Conservation (phyloP, 768 basidiomycete species). For the Amanita pseudoporphyria region DNA sequence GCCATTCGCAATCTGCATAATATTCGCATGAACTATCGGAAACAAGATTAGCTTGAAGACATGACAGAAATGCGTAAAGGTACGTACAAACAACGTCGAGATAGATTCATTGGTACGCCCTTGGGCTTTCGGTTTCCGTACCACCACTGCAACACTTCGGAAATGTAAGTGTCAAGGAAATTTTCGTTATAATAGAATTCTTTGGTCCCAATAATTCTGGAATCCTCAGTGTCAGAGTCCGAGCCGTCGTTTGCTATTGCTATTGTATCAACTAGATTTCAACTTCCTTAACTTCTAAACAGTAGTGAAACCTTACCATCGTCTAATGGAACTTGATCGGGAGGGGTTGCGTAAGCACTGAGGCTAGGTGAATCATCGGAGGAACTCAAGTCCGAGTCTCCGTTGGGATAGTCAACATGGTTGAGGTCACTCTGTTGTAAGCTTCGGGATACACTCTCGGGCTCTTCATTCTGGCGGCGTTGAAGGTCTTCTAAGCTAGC, state of each 20-base stretch:
- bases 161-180: conserved; percentile 44
- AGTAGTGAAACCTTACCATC: background rate
- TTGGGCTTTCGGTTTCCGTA: conserved; percentile 50
- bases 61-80: background rate
- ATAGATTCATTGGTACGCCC: conserved; percentile 58
- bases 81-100: conserved; percentile 60
- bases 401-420: background rate
- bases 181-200: conserved; percentile 44
- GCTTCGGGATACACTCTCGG: conserved; percentile 2
- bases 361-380: background rate
- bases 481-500: conserved; percentile 28
- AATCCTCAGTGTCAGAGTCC: conserved; percentile 17
- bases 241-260: conserved; percentile 5
- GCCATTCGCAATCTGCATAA: conserved; percentile 70
- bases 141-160: conserved; percentile 65
- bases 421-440: background rate
- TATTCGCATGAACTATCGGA: conserved; percentile 61
- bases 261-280: background rate
- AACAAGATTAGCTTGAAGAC: background rate
- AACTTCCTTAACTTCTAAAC: background rate
- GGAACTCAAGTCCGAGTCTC: background rate
- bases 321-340: background rate
- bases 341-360: background rate
- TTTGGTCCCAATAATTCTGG: conserved; percentile 56
- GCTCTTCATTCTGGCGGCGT: background rate